Evolutionary conservation across 768 basidiomycete genomes (phyloP).

Genomic region (Austroboletus eburneus): DNA sequence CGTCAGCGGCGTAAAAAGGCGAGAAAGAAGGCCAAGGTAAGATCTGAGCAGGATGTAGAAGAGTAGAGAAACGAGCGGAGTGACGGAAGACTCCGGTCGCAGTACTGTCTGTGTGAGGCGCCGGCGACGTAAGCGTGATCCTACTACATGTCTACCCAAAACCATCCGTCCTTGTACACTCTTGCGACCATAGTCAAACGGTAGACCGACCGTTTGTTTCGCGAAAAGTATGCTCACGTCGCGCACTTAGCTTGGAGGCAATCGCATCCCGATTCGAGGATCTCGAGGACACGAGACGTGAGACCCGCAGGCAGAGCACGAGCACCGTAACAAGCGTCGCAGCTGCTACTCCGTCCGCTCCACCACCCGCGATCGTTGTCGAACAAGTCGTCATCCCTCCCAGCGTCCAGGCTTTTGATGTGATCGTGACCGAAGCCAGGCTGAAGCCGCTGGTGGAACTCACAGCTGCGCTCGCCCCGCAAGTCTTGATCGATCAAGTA

Average conservation of each 20-base stretch:
- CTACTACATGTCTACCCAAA: conserved; percentile 38
- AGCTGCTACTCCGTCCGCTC: conserved; percentile 28
- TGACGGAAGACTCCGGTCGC: conserved; percentile 24
- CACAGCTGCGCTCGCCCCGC: conserved; percentile 64
- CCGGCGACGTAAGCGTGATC: too few species aligned
- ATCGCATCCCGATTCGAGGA: conserved; percentile 94
- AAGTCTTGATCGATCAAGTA: conserved; percentile 78
- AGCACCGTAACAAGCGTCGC: conserved; percentile 31
- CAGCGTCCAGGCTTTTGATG: conserved; percentile 69
- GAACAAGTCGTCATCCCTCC: conserved; percentile 46
- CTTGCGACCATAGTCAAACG: conserved; percentile 81
- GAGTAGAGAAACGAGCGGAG: too few species aligned
- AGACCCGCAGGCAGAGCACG: conserved; percentile 24
- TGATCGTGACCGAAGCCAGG: conserved; percentile 66
- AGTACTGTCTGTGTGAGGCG: too few species aligned
- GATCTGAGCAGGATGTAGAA: conserved; percentile 23
- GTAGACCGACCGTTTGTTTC: conserved; percentile 32
- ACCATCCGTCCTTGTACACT: conserved; percentile 55
- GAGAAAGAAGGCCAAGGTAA: conserved; percentile 54
- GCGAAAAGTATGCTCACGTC: conserved; percentile 1
- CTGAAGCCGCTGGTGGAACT: conserved; percentile 72
- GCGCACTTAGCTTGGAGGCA: conserved; percentile 71
- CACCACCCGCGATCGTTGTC: conserved; percentile 35
- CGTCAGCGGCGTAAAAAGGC: conserved; percentile 73
- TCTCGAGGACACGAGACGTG: conserved; percentile 53